phyloP scores from a whole-genome alignment of 176 grass and related monocot species.

The Lolium perenne region DNA sequence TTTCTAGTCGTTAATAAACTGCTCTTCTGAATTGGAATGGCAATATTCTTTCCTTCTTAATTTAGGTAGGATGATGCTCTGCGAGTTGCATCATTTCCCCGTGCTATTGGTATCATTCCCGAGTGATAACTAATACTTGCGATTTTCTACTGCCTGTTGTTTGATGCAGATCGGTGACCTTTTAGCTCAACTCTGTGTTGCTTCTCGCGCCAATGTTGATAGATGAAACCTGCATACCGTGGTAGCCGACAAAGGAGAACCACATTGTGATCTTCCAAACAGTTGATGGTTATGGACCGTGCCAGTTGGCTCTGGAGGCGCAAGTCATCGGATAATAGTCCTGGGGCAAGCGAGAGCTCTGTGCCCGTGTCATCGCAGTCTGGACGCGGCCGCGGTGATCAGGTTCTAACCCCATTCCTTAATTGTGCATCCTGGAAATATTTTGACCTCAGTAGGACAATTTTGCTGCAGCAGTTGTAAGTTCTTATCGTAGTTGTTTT shows the following conservation, averaged over 20 bases:
- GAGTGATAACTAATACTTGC: not conserved
- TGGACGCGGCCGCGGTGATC: constrained; percentile 56
- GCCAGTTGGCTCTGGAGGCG: constrained; percentile 75
- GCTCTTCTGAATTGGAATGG: constrained; percentile 1
- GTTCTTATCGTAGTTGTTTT: constrained; percentile 2
- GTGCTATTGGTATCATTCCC: constrained; percentile 14
- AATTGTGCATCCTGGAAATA: constrained; percentile 6
- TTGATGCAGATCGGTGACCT: constrained; percentile 28
- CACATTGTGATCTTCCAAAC: constrained; percentile 30
- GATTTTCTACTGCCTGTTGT: constrained; percentile 31
- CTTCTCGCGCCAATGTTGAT: constrained; percentile 11
- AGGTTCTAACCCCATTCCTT: constrained; percentile 55
- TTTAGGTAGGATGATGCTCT: constrained; percentile 14
- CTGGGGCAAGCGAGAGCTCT: constrained; percentile 51
- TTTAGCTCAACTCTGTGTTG: not conserved
- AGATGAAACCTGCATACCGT: constrained; percentile 34
- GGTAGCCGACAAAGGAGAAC: constrained; percentile 32
- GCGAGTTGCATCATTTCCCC: constrained; percentile 30
- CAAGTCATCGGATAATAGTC: constrained; percentile 74
- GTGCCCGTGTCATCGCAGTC: constrained; percentile 51
- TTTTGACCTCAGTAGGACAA: constrained; percentile 26
- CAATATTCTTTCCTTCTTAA: constrained; percentile 3
- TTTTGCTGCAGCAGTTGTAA: constrained; percentile 10
- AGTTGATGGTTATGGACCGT: constrained; percentile 66
- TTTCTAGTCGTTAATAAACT: constrained; percentile 27